Evolutionary conservation across 352 stramenopile genomes (phyloP), one percentile per base, ranked within the genome.

Genomic region (Pythium coloratum): DNA sequence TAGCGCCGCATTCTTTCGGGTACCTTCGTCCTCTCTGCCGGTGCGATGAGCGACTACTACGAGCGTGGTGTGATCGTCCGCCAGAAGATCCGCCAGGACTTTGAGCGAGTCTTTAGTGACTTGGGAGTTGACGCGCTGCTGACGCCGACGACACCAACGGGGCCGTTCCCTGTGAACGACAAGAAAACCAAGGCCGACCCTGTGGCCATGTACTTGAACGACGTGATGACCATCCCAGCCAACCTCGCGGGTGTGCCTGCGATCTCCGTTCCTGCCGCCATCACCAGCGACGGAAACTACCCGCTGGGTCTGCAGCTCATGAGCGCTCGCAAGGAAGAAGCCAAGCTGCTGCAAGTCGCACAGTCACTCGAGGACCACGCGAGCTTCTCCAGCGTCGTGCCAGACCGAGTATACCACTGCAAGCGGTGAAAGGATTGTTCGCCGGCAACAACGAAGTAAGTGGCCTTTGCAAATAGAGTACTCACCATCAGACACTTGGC

Each of bases 221-320:
- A 98, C 63, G 87, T 98, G 26, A 96, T 98, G 78, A 98, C 92
- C 2, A 90, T 97, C 26, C 88, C 91, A 9, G 85, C 88, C 2
- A 97, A 90, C 62, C 80, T 98, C 58, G 92, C 92, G 0, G 89
- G 92, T 7, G 55, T 98, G 1, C 92, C 92, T 26, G 78, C 91
- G 6, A 76, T 98, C 14, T 96, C 90, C 2, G 55, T 97, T 24
- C 90, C 90, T 2, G 78, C 77, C 9, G 82, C 84, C 24, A 66
- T 90, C 24, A 94, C 83, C 10, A 83, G 26, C 14, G 73, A 80
- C 10, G 78, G 75, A 5, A 65, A 81, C 13, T 78, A 91, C 38
- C 85, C 88, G n/a, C 79, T 94, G 5, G 84, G 86, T 24, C 73
- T 95, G 0, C 88, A 96, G 64, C 77, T 96, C 46, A 92, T 96